Evolutionary conservation across 2,329 filamentous ascomycete species (phyloP).

Genomic region (Pestalotiopsis sp.): DNA sequence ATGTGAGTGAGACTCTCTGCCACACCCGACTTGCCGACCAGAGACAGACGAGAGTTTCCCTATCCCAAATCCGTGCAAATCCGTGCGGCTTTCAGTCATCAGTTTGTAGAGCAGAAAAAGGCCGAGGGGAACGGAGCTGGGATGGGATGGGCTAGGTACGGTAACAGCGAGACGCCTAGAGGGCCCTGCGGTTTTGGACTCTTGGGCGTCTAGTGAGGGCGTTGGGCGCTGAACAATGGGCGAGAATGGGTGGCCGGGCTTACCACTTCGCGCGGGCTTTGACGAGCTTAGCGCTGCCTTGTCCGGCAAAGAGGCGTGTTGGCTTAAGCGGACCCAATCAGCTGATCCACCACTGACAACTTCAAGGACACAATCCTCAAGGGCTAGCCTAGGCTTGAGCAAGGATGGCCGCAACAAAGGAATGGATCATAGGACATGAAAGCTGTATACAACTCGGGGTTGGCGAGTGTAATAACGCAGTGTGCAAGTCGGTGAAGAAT

Average conservation of each 20-base stretch:
- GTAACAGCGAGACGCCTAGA: not conserved
- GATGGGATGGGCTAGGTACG: not conserved
- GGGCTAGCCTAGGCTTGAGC: not conserved
- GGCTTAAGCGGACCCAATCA: conserved; percentile 25
- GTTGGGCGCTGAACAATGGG: not conserved
- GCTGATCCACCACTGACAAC: conserved; percentile 21
- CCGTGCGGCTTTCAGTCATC: not conserved
- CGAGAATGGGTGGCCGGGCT: not conserved
- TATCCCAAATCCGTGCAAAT: not conserved
- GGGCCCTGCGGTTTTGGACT: not conserved
- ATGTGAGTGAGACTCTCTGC: not conserved
- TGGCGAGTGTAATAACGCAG: not conserved
- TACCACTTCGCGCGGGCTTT: not conserved
- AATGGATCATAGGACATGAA: not conserved
- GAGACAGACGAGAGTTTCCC: not conserved
- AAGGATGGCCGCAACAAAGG: not conserved
- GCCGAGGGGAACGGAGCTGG: too few species aligned
- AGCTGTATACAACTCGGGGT: not conserved
- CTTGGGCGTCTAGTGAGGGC: not conserved
- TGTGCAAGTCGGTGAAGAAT: not conserved
- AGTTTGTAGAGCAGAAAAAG: not conserved
- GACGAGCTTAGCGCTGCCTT: conserved; percentile 26
- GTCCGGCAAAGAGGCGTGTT: conserved; percentile 11
- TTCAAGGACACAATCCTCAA: not conserved
- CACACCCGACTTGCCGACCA: not conserved